Evolutionary conservation across 1,284 basidiomycete genomes (phyloP), one percentile per base, ranked within the genome.

Genomic region (Xerocomus amazonicus): DNA sequence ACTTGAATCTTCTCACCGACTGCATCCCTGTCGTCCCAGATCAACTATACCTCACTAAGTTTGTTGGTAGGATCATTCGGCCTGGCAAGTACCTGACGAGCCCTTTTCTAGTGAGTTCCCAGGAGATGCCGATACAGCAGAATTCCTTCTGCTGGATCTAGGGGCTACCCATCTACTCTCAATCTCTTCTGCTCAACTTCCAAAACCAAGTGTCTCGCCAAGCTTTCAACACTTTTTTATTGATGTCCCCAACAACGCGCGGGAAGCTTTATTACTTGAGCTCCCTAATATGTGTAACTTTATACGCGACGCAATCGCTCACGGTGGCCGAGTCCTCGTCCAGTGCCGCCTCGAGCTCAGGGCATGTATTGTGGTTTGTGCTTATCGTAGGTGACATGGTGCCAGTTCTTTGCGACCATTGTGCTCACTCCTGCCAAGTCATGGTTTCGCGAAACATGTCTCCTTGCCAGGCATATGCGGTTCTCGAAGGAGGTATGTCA

Each of bases 301-400:
- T 51, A 72, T 81, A 26, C 57, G 63, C 14, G 59, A 72, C 16
- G 74, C 75, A 0, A 56, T 76, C 9, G 59, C 62, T 8, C 57
- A 50, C 23, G 71, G 69, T 4, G 75, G 74, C 5, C 65, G 63
- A 33, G 79, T 88, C 35, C 78, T 91, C 35, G 79, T 91, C n/a
- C 80, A 89, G 66, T 88, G 79, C 31, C 63, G 66, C 9, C 66
- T 70, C 13, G 81, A 83, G 54, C 68, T 71, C 13, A 72, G 73
- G 45, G 78, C 78, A 9, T 78, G 77, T 51, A 80, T 80, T 9
- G 76, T 80, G 27, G 81, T 80, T 45, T 81, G 81, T 51, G 85
- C 84, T 23, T 86, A 83, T 63, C 60, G 82, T 84, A 58, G 66
- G 80, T 72, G 19, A 17, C 26, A 35, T 19, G 6, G 40, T 45